Base-by-base conservation (phyloP, 306 rosid genomes). In the Myrica gale region DNA sequence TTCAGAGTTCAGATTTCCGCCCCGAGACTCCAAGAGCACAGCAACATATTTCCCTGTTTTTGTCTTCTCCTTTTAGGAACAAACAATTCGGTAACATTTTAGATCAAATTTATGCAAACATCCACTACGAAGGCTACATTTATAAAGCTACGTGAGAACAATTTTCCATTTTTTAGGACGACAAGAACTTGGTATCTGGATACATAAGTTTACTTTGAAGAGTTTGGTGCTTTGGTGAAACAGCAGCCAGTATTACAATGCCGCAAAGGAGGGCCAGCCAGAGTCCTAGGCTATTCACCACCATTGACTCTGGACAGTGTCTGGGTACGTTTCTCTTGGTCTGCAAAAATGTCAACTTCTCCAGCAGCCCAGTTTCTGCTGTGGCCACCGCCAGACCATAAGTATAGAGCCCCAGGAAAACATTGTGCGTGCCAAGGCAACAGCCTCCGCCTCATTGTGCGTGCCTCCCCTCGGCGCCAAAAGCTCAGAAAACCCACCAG, bases 341-440 rank as follows among this genome's bases (percentile, higher is more conserved):
- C 75, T 95, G 99, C 42, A 95, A 78, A 78, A 92, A 88, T 61
- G 97, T 88, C 74, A 89, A 44, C 82, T 95, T 95, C 88, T 95
- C 97, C 1, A 92, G 71, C 43, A 92, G 89, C 39, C 97, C 99
- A 13, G 97, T 90, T 84, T 92, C 97, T 1, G 97, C 98, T 7
- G 97, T 92, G 66, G 89, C 96, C 69, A 92, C 88, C 3, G 97
- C 97, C 76, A 90, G 62, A 50, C 82, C 96, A 53, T 92, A 95
- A 1, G 93, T 87, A 86, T 88, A 95, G 53, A 92, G 88, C 1
- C 97, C 97, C 17, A 92, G 54, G 57, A 95, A 90, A 32, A 95
- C n/a, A n/a, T n/a, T n/a, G n/a, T n/a, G n/a, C 77, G 70, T 95
- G 99, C 99, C 99, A 92, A 0, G 97, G 97, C 71, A 95, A 78